Evolutionary conservation across 306 rosid genomes (phyloP).

Genomic region (Inga leiocalycina): DNA sequence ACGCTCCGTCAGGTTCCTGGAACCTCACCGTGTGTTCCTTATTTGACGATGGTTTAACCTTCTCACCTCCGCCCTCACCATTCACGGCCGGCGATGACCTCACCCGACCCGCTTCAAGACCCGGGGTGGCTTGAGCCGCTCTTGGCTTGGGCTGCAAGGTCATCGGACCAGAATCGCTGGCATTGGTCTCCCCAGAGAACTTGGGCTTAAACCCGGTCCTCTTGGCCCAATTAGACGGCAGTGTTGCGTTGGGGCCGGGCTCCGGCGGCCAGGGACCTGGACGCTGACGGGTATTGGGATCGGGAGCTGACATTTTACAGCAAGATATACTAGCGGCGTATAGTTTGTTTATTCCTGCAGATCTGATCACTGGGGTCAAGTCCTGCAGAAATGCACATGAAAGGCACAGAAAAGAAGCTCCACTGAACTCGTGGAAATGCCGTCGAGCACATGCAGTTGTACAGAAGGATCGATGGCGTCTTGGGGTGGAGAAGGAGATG

Average conservation of each 20-base stretch:
- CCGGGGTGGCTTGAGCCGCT: constrained; percentile 44
- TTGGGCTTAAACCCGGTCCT: constrained; percentile 88
- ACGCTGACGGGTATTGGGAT: constrained; percentile 60
- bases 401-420: constrained; percentile 13
- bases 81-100: constrained; percentile 31
- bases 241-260: constrained; percentile 48
- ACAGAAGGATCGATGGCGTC: not conserved
- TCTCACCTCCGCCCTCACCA: constrained; percentile 46
- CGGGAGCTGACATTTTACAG: constrained; percentile 60
- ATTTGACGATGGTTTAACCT: constrained; percentile 31
- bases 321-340: constrained; percentile 39
- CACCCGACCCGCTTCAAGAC: constrained; percentile 68
- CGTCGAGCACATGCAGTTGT: not conserved
- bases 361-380: constrained; percentile 39
- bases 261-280: constrained; percentile 85
- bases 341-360: constrained; percentile 36
- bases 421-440: not conserved
- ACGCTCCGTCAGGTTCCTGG: constrained; percentile 65
- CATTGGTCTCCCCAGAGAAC: constrained; percentile 92
- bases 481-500: not conserved
- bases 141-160: constrained; percentile 43
- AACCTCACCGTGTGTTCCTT: constrained; percentile 57
- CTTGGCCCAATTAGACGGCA: constrained; percentile 94
- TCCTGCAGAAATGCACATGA: not conserved
- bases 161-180: constrained; percentile 64